Conservation (phyloP, 2,329 filamentous ascomycete genomes). For the Sporothrix variecibatus region DNA sequence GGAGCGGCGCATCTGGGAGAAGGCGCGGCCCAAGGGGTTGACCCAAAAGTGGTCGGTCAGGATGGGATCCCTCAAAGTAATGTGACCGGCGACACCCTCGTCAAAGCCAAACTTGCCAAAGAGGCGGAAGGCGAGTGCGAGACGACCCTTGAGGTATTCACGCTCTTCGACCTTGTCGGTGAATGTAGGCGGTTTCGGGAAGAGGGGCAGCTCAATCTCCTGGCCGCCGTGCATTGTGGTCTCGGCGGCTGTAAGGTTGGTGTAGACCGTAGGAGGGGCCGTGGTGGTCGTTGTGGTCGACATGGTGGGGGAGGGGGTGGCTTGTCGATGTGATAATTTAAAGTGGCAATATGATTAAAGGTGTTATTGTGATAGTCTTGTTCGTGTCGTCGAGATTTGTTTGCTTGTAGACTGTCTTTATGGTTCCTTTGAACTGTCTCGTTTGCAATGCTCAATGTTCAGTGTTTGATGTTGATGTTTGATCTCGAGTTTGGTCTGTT, state of each 20-base stretch:
- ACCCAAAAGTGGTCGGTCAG: slow-evolving; percentile 64
- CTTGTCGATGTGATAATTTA: background rate
- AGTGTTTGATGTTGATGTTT: background rate
- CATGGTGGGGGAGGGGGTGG: background rate
- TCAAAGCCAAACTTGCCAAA: slow-evolving; percentile 58
- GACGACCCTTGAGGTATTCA: slow-evolving; percentile 53
- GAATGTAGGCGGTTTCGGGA: slow-evolving; percentile 25
- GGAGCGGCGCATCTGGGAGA: slow-evolving; percentile 25
- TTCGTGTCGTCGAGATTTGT: too few species aligned
- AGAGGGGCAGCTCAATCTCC: slow-evolving; percentile 15
- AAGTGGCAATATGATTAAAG: too few species aligned
- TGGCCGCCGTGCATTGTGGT: background rate
- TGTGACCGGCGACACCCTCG: slow-evolving; percentile 65
- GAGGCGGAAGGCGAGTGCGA: slow-evolving; percentile 58
- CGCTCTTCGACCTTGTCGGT: slow-evolving; percentile 43
- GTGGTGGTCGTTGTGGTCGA: background rate
- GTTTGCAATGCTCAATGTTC: too few species aligned
- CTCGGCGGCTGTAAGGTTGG: background rate
- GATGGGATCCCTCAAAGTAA: slow-evolving; percentile 61
- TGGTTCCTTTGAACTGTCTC: too few species aligned
- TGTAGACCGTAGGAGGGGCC: background rate
- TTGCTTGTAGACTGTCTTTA: too few species aligned
- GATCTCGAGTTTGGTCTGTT: background rate
- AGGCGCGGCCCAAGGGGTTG: slow-evolving; percentile 53
- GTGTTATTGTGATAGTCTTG: background rate